Conservation (phyloP, 768 basidiomycete genomes). For the Boletus bicolor region DNA sequence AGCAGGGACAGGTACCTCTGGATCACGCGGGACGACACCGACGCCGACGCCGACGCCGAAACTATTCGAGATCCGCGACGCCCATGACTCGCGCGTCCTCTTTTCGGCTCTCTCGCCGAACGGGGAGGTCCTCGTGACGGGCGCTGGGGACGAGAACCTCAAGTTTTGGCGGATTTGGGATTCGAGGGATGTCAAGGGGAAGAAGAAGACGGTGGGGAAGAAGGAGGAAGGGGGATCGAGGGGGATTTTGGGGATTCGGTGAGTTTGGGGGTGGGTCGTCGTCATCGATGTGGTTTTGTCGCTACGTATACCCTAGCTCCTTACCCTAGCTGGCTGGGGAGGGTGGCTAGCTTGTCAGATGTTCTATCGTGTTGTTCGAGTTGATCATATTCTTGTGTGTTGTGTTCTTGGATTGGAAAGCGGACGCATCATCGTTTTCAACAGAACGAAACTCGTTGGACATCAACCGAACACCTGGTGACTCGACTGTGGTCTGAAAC, state of each 20-base stretch:
- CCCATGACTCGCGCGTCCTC: constrained; percentile 89
- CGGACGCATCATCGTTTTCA: no score
- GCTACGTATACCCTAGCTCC: background rate
- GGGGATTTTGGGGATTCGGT: constrained; percentile 39
- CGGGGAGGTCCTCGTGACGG: constrained; percentile 89
- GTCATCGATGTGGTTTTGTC: background rate
- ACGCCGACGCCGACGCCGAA: constrained; percentile 19
- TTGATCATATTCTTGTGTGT: background rate
- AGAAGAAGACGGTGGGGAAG: constrained; percentile 27
- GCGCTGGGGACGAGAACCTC: constrained; percentile 92
- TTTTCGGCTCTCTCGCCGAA: constrained; percentile 83
- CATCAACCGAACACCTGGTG: no score
- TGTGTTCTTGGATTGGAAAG: no score
- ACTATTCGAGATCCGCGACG: constrained; percentile 68
- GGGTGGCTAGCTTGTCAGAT: background rate
- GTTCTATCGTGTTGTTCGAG: background rate
- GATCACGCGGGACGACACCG: constrained; percentile 15
- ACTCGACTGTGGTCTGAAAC: no score
- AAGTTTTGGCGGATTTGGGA: constrained; percentile 96
- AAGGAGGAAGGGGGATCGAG: constrained; percentile 34
- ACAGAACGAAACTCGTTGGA: no score
- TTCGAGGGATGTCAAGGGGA: constrained; percentile 37
- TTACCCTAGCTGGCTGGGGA: background rate
- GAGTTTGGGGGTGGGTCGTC: background rate
- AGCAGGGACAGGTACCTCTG: constrained; percentile 23